Conservation (phyloP, 768 basidiomycete species). For the Calocybe indica region DNA sequence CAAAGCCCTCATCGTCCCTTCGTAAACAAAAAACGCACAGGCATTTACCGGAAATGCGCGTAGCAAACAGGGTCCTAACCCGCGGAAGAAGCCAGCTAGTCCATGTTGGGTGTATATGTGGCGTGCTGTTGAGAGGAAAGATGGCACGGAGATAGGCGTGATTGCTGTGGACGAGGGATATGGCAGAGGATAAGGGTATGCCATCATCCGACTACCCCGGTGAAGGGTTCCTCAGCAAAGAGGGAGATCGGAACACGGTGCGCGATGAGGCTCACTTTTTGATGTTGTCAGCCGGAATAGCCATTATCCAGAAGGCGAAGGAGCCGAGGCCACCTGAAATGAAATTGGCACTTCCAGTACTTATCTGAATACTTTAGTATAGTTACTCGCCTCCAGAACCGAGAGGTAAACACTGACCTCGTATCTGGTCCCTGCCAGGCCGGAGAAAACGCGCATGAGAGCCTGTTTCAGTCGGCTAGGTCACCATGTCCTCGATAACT, state of each 20-base stretch:
- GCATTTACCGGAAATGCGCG: constrained; percentile 79
- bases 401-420: constrained; percentile 34
- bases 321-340: constrained; percentile 58
- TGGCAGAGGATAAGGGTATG: constrained; percentile 41
- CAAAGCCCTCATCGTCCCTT: constrained; percentile 59
- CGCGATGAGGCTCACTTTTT: constrained; percentile 55
- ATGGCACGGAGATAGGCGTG: constrained; percentile 26
- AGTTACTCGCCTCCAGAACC: not conserved
- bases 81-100: constrained; percentile 54
- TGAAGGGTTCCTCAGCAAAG: constrained; percentile 8
- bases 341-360: constrained; percentile 56
- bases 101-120: constrained; percentile 52
- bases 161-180: constrained; percentile 25
- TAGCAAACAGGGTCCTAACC: constrained; percentile 60
- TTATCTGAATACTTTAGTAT: constrained; percentile 36
- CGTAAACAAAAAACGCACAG: constrained; percentile 74
- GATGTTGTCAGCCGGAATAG: constrained; percentile 73
- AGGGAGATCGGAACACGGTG: constrained; percentile 1
- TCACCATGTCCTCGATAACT: constrained; percentile 8
- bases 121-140: constrained; percentile 43
- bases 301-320: constrained; percentile 63
- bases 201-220: constrained; percentile 56
- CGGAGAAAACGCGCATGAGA: constrained; percentile 55
- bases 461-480: constrained; percentile 24
- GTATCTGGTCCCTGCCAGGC: constrained; percentile 51